These are phyloP conservation scores for Anthoceros angustus DNA, from an alignment of 225 moss, liverwort and hornwort genomes.

Conservation along the genomic window DNA sequence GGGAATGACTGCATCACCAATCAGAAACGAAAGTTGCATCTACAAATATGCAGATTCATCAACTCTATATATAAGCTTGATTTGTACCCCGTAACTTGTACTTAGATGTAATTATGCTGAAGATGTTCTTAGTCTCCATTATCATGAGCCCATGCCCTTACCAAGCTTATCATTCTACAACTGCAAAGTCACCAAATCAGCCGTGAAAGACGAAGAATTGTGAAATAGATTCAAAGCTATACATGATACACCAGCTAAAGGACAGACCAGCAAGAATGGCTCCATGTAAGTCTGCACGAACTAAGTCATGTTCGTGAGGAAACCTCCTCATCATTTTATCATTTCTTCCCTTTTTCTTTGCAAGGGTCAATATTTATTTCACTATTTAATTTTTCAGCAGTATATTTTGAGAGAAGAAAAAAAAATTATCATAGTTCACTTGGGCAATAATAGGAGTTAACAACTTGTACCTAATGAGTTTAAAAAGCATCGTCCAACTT, in stretches of 20 bases:
- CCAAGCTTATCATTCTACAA: constrained; percentile 47
- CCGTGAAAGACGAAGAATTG: neutral
- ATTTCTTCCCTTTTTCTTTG: no score
- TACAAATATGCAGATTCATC: no score
- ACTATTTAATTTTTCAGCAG: no score
- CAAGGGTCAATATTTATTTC: no score
- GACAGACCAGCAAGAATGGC: constrained; percentile 45
- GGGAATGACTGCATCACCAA: constrained; percentile 48
- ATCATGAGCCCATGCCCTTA: constrained; percentile 70
- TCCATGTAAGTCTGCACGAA: constrained; percentile 82
- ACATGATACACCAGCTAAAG: neutral
- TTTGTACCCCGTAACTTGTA: constrained; percentile 57
- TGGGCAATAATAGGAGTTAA: no score
- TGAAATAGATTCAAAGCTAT: neutral
- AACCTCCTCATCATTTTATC: no score
- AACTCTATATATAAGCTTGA: no score
- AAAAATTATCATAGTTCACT: no score
- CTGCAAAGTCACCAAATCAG: constrained; percentile 11
- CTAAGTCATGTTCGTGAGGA: no score
- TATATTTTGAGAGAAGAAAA: no score
- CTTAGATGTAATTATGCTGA: constrained; percentile 46
- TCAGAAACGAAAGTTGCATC: neutral
- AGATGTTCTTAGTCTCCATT: constrained; percentile 67
- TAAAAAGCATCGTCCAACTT: no score
- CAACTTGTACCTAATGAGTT: no score